Base-by-base conservation (phyloP, 2,329 filamentous ascomycete species). In the Boeremia lycopersici region DNA sequence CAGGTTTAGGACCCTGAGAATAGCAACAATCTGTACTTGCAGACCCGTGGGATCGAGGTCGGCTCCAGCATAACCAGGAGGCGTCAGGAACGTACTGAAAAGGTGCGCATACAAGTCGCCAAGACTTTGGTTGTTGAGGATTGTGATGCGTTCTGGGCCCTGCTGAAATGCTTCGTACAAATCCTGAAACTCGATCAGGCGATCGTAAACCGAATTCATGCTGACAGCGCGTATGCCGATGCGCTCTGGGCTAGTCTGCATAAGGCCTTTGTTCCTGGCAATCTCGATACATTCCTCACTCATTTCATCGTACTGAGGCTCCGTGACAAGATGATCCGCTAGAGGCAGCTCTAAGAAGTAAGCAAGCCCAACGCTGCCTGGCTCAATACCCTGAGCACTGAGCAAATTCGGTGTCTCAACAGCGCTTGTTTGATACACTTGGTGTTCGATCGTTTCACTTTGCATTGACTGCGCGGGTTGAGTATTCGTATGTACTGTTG, bases 311-410 rank as follows among this genome's bases (percentile, higher is more conserved):
- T 43, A 35, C 5, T 48, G 26, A 13, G 65, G 59, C 59, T 87
- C 85, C 56, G 63, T 67, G 31, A 65, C 48, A 10, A 89, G 78
- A 8, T 83, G 81, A 70, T 91, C 88, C 17, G 86, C 83, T 13
- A 86, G 82, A 19, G 82, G 79, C 31, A 89, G 72, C 68, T 90
- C 86, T 31, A 90, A 77, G 7, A 88, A 88, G 19, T 88, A 85
- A 61, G 85, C 82, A 69, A 86, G 89, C 48, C 88, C 88, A 68
- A 89, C 79, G 15, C 86, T 89, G 36, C 88, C 88, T 69, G 86
- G 86, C 69, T 91, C 88, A 29, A 88, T 74, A 3, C 88, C 88
- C 61, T 88, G 85, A 78, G 87, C 86, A 77, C 86, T 88, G 55
- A 90, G 79, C 87, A 90, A 90, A 70, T 83, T 88, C 35, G 88